phyloP scores from a whole-genome alignment of 225 moss, liverwort and hornwort genomes.

The Sphagnum tenellum region DNA sequence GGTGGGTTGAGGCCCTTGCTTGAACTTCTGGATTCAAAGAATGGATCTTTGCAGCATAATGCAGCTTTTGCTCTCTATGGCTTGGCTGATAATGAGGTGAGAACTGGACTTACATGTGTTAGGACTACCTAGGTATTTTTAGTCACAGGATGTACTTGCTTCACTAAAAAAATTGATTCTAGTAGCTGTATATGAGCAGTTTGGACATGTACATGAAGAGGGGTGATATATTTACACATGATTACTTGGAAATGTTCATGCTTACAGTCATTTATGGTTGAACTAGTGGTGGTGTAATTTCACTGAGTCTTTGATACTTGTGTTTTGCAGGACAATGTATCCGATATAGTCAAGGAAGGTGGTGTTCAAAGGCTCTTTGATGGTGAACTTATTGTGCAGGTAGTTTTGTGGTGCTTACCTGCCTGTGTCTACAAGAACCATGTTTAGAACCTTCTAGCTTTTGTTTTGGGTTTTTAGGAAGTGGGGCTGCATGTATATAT shows the following conservation, averaged over 20 bases:
- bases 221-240: background rate
- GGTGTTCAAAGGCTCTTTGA: constrained; percentile 92
- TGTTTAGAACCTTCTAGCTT: no score
- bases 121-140: no score
- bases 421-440: no score
- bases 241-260: background rate
- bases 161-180: no score
- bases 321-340: constrained; percentile 78
- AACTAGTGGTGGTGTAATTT: background rate
- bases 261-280: no score
- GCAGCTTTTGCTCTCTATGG: constrained; percentile 97
- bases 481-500: no score
- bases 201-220: background rate
- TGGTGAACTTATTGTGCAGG: constrained; percentile 98
- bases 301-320: background rate
- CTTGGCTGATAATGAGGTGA: constrained; percentile 95
- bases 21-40: constrained; percentile 94
- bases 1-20: constrained; percentile 91
- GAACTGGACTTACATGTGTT: background rate
- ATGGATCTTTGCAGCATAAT: constrained; percentile 94
- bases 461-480: no score
- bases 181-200: background rate
- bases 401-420: constrained; percentile 6
- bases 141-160: no score
- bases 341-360: constrained; percentile 97